Evolutionary conservation across 257 asterid genomes (phyloP), one percentile per base, ranked within the genome.

Genomic region (Solanum rostratum): DNA sequence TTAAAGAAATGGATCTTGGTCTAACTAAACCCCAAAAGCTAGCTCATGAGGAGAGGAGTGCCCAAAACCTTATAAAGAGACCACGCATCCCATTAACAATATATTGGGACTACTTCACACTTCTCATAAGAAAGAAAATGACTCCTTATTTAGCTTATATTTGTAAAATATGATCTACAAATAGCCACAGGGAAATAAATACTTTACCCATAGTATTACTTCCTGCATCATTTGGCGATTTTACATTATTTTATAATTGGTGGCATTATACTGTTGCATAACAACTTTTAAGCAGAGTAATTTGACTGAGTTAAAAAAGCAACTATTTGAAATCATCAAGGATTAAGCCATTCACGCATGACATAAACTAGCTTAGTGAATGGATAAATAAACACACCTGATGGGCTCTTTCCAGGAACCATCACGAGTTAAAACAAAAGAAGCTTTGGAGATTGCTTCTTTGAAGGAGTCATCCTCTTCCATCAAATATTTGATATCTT

Each of bases 321-420:
- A 78, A 78, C 63, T 78, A 50, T 78, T 50, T 27, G 45, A 49
- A 62, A 49, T 49, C 62, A 52, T 78, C 82, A 29, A 24, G 63
- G 45, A 78, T 27, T 27, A 78, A 78, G 63, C 10, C 82, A 78
- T 52, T 78, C 62, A 24, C 46, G 3, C 24, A 39, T 18, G 49
- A 30, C 79, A 49, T 65, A 27, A 83, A 52, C 55, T 19, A 68
- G 57, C 66, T 83, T 8, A 29, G 37, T 27, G 46, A 10, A 50
- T 50, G 82, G 82, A 74, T 46, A 74, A 49, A 79, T 86, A 85
- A 71, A 90, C 88, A 45, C 55, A 94, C 98, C 98, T 96, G 91
- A 73, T 89, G 83, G 99, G 97, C 89, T 94, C 97, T 87, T 87
- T 92, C 99, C 97, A 96, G 60, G 94, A 83, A 87, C 98, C 97